Percentiles rank a stretch among this genome's conserved stretches.
phyloP scores from a whole-genome alignment of 176 grass and related monocot species.

The Phyllostachys edulis region DNA sequence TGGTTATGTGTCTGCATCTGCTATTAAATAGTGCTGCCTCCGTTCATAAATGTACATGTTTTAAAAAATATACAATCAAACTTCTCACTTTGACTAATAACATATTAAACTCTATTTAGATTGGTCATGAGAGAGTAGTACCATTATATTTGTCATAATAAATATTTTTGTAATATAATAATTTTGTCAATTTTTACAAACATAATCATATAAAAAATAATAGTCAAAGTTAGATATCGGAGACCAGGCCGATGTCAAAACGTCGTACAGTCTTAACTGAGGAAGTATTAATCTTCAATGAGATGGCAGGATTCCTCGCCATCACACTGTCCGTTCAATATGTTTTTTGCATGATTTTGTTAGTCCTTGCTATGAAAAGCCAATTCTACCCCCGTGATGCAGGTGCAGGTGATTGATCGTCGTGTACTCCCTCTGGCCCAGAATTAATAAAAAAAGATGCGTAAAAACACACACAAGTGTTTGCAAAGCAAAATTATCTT shows the following conservation, averaged over 20 bases:
- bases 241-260: no score
- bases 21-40: constrained; percentile 4
- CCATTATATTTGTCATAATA: no score
- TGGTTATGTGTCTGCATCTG: constrained; percentile 39
- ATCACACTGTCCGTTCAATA: constrained; percentile 4
- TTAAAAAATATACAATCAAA: no score
- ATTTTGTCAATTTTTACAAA: no score
- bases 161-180: no score
- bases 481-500: background rate
- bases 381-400: background rate
- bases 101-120: no score
- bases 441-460: background rate
- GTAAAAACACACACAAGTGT: background rate
- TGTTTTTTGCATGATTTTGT: background rate
- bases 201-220: no score
- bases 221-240: no score
- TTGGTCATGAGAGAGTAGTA: no score
- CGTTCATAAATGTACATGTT: no score
- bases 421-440: background rate
- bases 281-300: background rate
- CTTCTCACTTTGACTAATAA: no score
- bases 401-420: background rate
- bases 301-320: background rate
- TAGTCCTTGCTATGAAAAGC: background rate
- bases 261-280: no score